Evolutionary conservation across 768 basidiomycete species (phyloP).

Genomic region (Tricholoma furcatifolium): DNA sequence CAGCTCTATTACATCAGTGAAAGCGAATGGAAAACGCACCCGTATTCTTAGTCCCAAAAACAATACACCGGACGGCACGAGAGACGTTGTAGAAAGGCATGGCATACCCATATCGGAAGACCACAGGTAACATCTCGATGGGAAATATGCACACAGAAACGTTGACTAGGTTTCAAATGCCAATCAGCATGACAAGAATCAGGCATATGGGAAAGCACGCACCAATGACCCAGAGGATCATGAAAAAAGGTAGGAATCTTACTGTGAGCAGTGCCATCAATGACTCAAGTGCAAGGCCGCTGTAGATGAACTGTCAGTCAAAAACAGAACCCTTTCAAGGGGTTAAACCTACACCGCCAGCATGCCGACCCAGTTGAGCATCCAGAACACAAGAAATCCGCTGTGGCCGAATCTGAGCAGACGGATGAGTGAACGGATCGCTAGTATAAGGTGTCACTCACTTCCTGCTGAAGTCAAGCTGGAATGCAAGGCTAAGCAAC

Average conservation of each 20-base stretch:
- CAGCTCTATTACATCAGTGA: neutral
- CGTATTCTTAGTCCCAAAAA: slow-evolving; percentile 53
- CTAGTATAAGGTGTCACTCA: no score
- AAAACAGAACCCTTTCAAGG: neutral
- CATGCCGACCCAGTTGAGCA: slow-evolving; percentile 62
- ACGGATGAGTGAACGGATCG: neutral
- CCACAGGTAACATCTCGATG: slow-evolving; percentile 41
- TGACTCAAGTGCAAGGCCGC: slow-evolving; percentile 62
- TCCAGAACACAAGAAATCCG: slow-evolving; percentile 68
- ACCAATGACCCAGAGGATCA: slow-evolving; percentile 66
- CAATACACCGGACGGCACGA: slow-evolving; percentile 42
- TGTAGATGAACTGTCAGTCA: slow-evolving; percentile 16
- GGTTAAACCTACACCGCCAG: slow-evolving; percentile 43
- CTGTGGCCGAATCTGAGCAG: slow-evolving; percentile 39
- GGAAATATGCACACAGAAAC: slow-evolving; percentile 57
- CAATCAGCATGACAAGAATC: neutral
- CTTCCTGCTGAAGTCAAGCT: no score
- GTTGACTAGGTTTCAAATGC: slow-evolving; percentile 39
- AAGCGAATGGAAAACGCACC: slow-evolving; percentile 37
- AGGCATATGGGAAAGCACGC: slow-evolving; percentile 14
- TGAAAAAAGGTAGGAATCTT: slow-evolving; percentile 56
- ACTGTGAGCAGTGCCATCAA: slow-evolving; percentile 54
- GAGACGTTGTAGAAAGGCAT: slow-evolving; percentile 59
- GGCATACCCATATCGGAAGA: slow-evolving; percentile 54
- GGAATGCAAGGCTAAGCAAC: no score